A percentile compares a stretch with the other conserved stretches of the same genome.
Conservation (phyloP, 495 filamentous ascomycete species). For the Penicillium tannophilum region DNA sequence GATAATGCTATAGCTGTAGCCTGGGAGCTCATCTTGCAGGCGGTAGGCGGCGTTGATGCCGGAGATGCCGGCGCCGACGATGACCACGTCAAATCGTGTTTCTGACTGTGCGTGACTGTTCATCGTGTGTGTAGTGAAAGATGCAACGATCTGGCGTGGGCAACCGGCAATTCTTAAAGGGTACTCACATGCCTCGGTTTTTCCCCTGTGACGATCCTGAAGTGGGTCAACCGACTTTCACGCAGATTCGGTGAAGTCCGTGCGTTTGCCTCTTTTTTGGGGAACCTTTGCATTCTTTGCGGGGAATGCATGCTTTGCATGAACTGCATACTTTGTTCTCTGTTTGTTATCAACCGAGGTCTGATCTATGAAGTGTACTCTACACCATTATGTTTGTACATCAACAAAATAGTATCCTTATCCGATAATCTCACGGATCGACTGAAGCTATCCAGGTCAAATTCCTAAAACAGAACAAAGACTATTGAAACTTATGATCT, state of each 20-base stretch:
- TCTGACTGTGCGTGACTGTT: constrained; percentile 26
- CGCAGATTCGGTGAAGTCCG: not conserved
- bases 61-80: constrained; percentile 74
- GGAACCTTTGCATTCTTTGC: too few species aligned
- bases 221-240: not conserved
- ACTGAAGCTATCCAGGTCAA: too few species aligned
- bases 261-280: not conserved
- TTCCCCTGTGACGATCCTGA: not conserved
- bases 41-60: constrained; percentile 77
- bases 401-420: too few species aligned
- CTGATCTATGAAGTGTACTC: too few species aligned
- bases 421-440: too few species aligned
- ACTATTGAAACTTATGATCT: too few species aligned
- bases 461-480: too few species aligned
- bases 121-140: constrained; percentile 18
- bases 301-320: not conserved
- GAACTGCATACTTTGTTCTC: too few species aligned
- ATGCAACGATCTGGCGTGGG: not conserved
- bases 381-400: too few species aligned
- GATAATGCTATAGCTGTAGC: constrained; percentile 59
- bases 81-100: constrained; percentile 58
- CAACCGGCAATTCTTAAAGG: not conserved
- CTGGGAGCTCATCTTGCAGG: constrained; percentile 59
- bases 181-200: constrained; percentile 38
- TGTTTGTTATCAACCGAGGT: too few species aligned